Evolutionary conservation across 164 flowering plant genomes (phyloP).

Genomic region (Magnolia changhungtana): DNA sequence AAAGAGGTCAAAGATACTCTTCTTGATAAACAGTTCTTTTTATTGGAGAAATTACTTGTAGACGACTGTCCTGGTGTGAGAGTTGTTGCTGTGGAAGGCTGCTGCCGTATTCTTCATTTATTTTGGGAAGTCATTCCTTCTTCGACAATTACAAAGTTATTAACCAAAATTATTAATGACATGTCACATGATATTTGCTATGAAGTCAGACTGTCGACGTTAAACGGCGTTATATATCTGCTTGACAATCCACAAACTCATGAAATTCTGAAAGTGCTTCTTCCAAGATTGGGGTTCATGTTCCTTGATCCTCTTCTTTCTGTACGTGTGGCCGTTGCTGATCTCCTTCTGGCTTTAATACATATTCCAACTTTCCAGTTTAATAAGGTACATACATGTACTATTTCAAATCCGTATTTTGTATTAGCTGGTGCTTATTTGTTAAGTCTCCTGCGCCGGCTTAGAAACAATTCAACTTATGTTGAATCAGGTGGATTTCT

Average conservation of each 20-base stretch:
- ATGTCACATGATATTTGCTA: conserved; percentile 60
- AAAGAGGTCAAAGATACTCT: conserved; percentile 76
- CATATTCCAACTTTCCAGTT: conserved; percentile 68
- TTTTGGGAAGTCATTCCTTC: conserved; percentile 96
- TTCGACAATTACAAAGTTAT: conserved; percentile 61
- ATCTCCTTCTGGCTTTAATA: conserved; percentile 72
- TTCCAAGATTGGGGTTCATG: conserved; percentile 75
- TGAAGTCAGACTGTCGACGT: conserved; percentile 76
- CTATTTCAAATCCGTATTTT: not conserved
- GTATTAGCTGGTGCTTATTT: conserved; percentile 3
- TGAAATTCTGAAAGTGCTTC: conserved; percentile 84
- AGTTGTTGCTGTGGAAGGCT: conserved; percentile 89
- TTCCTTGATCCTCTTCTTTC: conserved; percentile 58
- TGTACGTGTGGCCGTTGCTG: conserved; percentile 51
- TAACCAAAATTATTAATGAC: conserved; percentile 64
- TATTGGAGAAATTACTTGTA: conserved; percentile 65
- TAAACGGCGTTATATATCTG: conserved; percentile 77
- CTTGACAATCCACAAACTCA: conserved; percentile 94
- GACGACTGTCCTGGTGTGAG: conserved; percentile 91
- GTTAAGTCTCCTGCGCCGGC: not conserved
- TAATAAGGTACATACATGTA: conserved; percentile 58
- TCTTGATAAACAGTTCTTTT: conserved; percentile 73
- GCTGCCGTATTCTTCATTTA: conserved; percentile 76
- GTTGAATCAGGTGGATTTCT: not conserved
- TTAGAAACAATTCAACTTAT: not conserved